Base-by-base conservation (phyloP, 768 basidiomycete genomes). In the Leucosporidium creatinivorum region DNA sequence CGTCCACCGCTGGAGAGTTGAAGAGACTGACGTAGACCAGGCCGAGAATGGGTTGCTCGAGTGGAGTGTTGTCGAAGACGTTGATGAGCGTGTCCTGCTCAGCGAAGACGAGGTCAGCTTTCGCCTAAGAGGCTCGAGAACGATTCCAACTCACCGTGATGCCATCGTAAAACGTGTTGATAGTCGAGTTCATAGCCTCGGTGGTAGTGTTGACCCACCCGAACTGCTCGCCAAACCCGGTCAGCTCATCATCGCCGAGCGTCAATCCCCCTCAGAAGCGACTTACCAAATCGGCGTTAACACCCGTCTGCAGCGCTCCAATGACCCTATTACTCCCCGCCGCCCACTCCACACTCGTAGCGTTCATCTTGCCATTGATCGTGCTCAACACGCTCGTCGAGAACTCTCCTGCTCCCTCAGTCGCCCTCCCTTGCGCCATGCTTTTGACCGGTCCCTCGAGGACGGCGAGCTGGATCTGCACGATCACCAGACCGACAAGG, bases 131-230 rank as follows among this genome's bases (percentile, higher is more conserved):
- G 21, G n/a, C 58, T 26, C 6, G 31, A 49, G 47, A 1, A 47
- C 23, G 30, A 5, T 58, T 26, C 33, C 23, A 30, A 2, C 62
- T 21, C 51, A 68, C 81, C 78, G 94, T 89, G 39, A 99, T 79
- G 59, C 91, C 92, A 64, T 81, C 81, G 79, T 98, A 98, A 78
- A 99, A 94, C 56, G 81, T 82, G 76, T 84, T 87, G 74, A 99
- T 80, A 4, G 94, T 96, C 73, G 81, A 80, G 78, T 99, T 99
- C 62, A 99, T 83, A 9, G 87, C 86, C 5, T 85, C 86, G 1
- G 92, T 94, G 12, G 94, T 94, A 23, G 81, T 83, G 74, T 97
- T 92, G 58, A 98, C 87, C 93, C 93, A 98, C 15, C 93, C 92
- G 69, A 98, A 94, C 56, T 98, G 79, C 30, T n/a, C n/a, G n/a